Base-by-base conservation (phyloP, 176 grass and related monocot species). In the Musa schizocarpa region DNA sequence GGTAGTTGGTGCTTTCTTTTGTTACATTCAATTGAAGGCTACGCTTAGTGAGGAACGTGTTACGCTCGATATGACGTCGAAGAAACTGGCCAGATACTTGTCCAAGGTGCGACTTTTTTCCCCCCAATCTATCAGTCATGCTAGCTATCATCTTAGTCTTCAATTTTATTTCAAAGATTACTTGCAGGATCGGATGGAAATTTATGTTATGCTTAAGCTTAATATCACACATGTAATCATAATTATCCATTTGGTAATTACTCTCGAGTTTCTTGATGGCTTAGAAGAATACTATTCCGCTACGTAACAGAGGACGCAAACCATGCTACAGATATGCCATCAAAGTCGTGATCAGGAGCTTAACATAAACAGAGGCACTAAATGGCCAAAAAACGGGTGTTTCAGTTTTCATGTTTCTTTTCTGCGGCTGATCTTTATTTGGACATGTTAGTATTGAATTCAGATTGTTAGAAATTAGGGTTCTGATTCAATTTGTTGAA, bases 41-140 rank as follows among this genome's bases (percentile, higher is more conserved):
- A 91, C 86, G 80, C 95, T 99, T 73, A 80, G 78, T 65, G 89
- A 83, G 80, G 95, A 99, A 73, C 87, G 90, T 81, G 90, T 92
- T 63, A 80, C 80, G 77, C 88, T 99, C 59, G 85, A 86, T 69
- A 51, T 53, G 53, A 99, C 84, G 12, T 75, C 84, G 26, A 99
- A 87, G 73, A 91, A 92, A 71, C 29, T 99, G 23, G 78, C 87
- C 2, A 91, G 88, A 74, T 87, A 92, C 49, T 87, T 99, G 76
- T 82, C 95, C 13, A 99, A 99, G 90, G 95, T 98, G 55, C 23
- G 67, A 43, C 9, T 52, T 58, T 78, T 70, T 59, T 53, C 1
- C n/a, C 0, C 20, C n/a, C 63, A 25, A 1, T 16, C 59, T 52
- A 26, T 24, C 26, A 29, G 34, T 9, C 56, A 7, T 68, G 68